A percentile compares a stretch with the other conserved stretches of the same genome.
Conservation (phyloP, 169 alveolate species). For the Plasmodium relictum region DNA sequence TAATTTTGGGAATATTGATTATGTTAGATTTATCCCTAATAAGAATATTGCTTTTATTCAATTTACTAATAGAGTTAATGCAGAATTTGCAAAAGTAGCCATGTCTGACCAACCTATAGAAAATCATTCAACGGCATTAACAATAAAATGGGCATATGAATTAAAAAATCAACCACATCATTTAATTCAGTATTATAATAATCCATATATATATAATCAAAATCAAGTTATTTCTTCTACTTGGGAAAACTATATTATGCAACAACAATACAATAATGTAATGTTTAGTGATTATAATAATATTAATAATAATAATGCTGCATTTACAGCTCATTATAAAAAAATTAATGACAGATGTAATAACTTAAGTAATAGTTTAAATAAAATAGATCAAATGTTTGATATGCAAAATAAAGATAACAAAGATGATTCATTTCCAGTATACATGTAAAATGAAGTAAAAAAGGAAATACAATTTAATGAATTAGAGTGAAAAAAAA, state of each 20-base stretch:
- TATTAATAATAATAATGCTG: neutral
- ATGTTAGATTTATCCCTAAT: conserved; percentile 93
- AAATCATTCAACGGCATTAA: conserved; percentile 92
- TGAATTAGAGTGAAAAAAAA: too few relatives aligned
- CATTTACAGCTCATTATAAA: conserved; percentile 10
- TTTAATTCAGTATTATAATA: conserved; percentile 24
- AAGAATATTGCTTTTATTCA: conserved; percentile 96
- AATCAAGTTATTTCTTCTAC: conserved; percentile 29
- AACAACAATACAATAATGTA: conserved; percentile 8
- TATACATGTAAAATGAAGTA: neutral
- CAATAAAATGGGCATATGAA: conserved; percentile 96
- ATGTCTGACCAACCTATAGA: conserved; percentile 96
- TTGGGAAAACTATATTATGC: conserved; percentile 30
- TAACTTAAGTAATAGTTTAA: conserved; percentile 5
- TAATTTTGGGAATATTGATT: conserved; percentile 96
- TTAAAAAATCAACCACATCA: conserved; percentile 65
- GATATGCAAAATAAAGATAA: conserved; percentile 5
- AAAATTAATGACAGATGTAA: conserved; percentile 14
- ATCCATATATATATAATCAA: conserved; percentile 43
- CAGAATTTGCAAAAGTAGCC: conserved; percentile 99
- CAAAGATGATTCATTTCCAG: neutral
- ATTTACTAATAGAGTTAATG: conserved; percentile 96
- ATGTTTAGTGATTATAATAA: neutral
- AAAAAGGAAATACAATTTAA: neutral
- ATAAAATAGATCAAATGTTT: conserved; percentile 18